phyloP scores from a whole-genome alignment of 2,329 filamentous ascomycete species.

The Cladophialophora immunda region DNA sequence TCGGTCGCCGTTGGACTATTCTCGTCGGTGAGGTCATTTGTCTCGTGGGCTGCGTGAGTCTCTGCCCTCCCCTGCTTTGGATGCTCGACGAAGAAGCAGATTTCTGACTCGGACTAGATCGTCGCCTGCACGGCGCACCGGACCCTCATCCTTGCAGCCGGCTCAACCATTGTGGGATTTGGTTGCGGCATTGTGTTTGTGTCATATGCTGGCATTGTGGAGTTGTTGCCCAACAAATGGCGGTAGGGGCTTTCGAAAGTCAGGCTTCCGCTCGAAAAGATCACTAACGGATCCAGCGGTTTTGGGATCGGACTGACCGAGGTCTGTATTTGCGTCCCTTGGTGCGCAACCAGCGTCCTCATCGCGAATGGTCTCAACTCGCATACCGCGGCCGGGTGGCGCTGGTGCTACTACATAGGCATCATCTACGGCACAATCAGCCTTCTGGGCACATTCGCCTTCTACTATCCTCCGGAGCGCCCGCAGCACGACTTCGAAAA shows the following conservation, averaged over 20 bases:
- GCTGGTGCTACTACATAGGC: constrained; percentile 56
- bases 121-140: constrained; percentile 48
- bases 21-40: constrained; percentile 35
- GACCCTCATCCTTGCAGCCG: constrained; percentile 49
- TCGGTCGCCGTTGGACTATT: constrained; percentile 43
- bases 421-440: constrained; percentile 15
- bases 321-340: constrained; percentile 51
- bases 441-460: constrained; percentile 50
- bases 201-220: constrained; percentile 47
- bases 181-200: constrained; percentile 50
- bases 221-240: constrained; percentile 50
- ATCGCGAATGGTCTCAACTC: constrained; percentile 52
- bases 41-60: constrained; percentile 46
- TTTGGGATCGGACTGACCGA: constrained; percentile 43
- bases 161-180: constrained; percentile 46
- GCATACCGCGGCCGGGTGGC: constrained; percentile 58
- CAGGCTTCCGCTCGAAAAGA: no score
- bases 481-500: constrained; percentile 48
- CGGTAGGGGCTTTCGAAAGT: constrained; percentile 34
- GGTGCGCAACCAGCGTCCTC: constrained; percentile 49
- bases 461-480: constrained; percentile 60
- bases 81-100: no score
- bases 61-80: constrained; percentile 41
- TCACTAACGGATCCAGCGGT: neutral
- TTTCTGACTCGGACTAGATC: constrained; percentile 41